A percentile compares a stretch with the other conserved stretches of the same genome.
These are phyloP conservation scores for carrot (Daucus carota) DNA, from an alignment of 129 eudicot species.

Conservation along the genomic window DH1_v3.0 NC_030383.2:6668501-6669000, in stretches of 20 bases:
- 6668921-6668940: not conserved
- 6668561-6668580: not conserved
- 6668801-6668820: conserved; percentile 66
- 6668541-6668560: not conserved
- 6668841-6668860: not conserved
- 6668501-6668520: conserved; percentile 60
- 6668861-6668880: not conserved
- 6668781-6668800: conserved; percentile 52
- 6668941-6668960: not conserved
- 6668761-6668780: conserved; percentile 31
- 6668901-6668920: not conserved
- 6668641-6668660: conserved; percentile 56
- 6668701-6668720: conserved; percentile 60
- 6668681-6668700: conserved; percentile 61
- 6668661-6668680: conserved; percentile 26
- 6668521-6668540: not conserved
- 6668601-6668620: conserved; percentile 64
- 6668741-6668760: conserved; percentile 46
- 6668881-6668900: not conserved
- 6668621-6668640: conserved; percentile 79
- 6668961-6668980: not conserved
- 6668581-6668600: not conserved
- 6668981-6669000: not conserved
- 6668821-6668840: conserved; percentile 23
- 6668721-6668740: conserved; percentile 57